Evolutionary conservation across 2,329 filamentous ascomycete species (phyloP).

Genomic region (Fusarium proliferatum): DNA sequence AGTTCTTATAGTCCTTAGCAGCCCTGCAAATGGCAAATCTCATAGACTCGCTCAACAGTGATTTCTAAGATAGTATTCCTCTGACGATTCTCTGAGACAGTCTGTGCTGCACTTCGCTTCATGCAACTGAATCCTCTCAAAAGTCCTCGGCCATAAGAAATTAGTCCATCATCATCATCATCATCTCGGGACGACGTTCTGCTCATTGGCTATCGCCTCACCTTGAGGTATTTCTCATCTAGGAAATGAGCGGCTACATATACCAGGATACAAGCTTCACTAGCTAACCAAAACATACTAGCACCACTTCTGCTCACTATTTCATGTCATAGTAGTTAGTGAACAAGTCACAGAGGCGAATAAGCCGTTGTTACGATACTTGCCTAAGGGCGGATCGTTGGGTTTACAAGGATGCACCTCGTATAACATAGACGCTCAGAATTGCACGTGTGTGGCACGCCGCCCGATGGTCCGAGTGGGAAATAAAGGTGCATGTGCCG

Average conservation of each 20-base stretch:
- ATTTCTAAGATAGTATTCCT: background rate
- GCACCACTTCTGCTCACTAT: rapidly evolving
- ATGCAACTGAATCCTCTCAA: slow-evolving; percentile 8
- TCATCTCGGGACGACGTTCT: background rate
- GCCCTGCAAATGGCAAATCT: rapidly evolving
- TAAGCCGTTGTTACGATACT: background rate
- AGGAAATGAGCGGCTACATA: background rate
- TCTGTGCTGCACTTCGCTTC: background rate
- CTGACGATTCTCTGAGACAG: background rate
- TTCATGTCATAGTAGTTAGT: rapidly evolving
- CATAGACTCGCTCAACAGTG: rapidly evolving
- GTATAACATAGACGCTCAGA: background rate
- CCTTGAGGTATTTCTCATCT: background rate
- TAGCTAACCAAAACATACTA: rapidly evolving
- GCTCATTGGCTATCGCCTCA: background rate
- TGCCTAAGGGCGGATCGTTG: background rate
- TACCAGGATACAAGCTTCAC: rapidly evolving
- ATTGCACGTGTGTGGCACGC: background rate
- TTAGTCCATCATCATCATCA: background rate
- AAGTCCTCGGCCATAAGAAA: background rate
- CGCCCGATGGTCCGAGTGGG: background rate
- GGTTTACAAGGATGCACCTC: background rate
- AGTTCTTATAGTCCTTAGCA: background rate
- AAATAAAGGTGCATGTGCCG: background rate
- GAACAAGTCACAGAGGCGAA: background rate